Conservation (phyloP, 805 yeast species). For the Myxozyma kluyveri region DNA sequence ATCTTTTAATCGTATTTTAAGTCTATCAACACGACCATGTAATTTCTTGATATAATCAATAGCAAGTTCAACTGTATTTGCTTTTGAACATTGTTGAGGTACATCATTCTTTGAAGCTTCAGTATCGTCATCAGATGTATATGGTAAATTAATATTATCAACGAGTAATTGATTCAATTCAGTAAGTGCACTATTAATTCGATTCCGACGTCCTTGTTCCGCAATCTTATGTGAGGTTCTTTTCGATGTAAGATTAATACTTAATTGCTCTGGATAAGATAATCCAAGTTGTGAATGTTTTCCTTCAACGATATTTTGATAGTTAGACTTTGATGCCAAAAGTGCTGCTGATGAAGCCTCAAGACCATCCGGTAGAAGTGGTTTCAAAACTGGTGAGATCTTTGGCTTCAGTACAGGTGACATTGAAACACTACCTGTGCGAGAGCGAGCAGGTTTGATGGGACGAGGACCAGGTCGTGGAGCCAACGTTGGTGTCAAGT, state of each 20-base stretch:
- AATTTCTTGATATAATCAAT: constrained; percentile 60
- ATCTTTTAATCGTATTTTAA: constrained; percentile 20
- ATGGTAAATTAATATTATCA: constrained; percentile 22
- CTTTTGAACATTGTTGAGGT: constrained; percentile 57
- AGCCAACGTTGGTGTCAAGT: no score
- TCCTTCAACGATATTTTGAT: constrained; percentile 46
- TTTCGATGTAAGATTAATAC: constrained; percentile 45
- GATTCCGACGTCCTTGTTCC: constrained; percentile 91
- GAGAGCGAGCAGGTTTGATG: constrained; percentile 34
- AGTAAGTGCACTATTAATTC: constrained; percentile 83
- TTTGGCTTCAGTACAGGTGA: constrained; percentile 28
- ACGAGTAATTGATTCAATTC: constrained; percentile 72
- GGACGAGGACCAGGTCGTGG: constrained; percentile 17
- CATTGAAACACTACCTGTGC: constrained; percentile 27
- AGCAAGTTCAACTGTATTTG: constrained; percentile 92
- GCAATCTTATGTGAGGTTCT: constrained; percentile 84
- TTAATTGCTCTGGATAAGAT: constrained; percentile 43
- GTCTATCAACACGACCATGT: constrained; percentile 39
- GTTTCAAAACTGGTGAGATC: constrained; percentile 26
- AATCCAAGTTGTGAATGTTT: constrained; percentile 44
- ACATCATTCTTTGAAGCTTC: constrained; percentile 38
- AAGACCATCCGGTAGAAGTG: constrained; percentile 25
- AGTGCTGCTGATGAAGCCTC: constrained; percentile 30
- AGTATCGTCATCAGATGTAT: constrained; percentile 21
- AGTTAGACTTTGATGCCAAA: constrained; percentile 43